phyloP scores from a whole-genome alignment of 78 protist species.

The Polysphondylium violaceum region DNA sequence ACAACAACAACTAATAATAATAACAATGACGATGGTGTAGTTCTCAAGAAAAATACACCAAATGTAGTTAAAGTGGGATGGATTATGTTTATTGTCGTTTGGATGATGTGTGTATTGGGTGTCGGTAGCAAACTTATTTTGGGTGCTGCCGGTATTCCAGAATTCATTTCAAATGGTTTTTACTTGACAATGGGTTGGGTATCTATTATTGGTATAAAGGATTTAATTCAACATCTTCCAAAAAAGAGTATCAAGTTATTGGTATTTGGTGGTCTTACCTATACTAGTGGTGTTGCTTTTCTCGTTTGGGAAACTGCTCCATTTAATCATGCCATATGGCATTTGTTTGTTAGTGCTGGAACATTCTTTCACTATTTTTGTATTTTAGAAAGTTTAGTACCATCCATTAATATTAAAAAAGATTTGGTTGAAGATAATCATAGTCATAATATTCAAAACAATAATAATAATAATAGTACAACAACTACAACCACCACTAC shows the following conservation, averaged over 20 bases:
- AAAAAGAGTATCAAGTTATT: conserved; percentile 42
- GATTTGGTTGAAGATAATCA: conserved; percentile 1
- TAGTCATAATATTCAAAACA: neutral
- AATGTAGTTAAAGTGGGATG: conserved; percentile 70
- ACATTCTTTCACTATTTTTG: conserved; percentile 71
- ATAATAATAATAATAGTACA: neutral
- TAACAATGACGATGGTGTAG: too few species aligned
- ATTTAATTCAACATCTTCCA: conserved; percentile 45
- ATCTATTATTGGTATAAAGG: conserved; percentile 47
- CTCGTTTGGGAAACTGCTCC: conserved; percentile 66
- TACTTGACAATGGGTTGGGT: conserved; percentile 67
- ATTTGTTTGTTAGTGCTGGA: conserved; percentile 60
- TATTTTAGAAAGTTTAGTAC: conserved; percentile 50
- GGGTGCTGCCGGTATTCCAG: conserved; percentile 61
- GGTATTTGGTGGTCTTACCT: conserved; percentile 64
- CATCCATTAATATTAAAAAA: conserved; percentile 12
- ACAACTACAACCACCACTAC: neutral
- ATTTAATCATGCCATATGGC: conserved; percentile 75
- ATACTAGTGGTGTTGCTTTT: conserved; percentile 66
- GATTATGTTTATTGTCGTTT: conserved; percentile 41
- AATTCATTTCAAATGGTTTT: conserved; percentile 42
- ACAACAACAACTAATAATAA: neutral
- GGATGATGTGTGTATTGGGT: conserved; percentile 67
- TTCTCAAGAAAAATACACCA: conserved; percentile 3
- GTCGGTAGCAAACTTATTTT: conserved; percentile 55